Evolutionary conservation across 2,329 filamentous ascomycete species (phyloP), one percentile per base, ranked within the genome.

Genomic region (Talaromyces sp.): DNA sequence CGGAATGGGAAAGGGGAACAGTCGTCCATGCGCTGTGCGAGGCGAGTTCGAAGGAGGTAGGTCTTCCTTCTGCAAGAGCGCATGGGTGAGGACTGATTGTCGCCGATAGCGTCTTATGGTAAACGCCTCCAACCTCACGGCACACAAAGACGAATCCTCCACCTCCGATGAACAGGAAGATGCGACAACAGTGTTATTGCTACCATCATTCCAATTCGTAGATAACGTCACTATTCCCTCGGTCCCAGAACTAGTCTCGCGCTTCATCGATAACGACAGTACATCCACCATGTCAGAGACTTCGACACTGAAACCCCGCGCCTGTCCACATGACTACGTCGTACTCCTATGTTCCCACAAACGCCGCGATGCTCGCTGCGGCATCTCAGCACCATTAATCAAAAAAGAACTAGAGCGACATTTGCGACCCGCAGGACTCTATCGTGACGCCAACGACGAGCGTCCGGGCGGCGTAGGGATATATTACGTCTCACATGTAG

Each of bases 401-500:
- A 87, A 88, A 63, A 88, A 88, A 72, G 93, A 97, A 77, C 83
- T 97, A 31, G 91, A 95, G 80, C 84, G 92, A 2, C 91, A 96
- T 75, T 84, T 97, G 31, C 87, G 91, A 0, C 90, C 90, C 0
- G 81, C 93, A 4, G 92, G 91, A 0, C 79, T 97, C 13, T 91
- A 89, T 75, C 88, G 93, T 39, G 93, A 97, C 74, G 78, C 92
- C 10, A 88, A 93, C 74, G 93, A 97, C 74, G 88, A 91, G 75
- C 82, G 93, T 54, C 90, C 91, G 0, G 92, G 93, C 8, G 93
- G 93, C 9, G 92, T 93, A 1, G 93, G 91, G 1, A 91, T 97
- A 66, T 96, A 95, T 80, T 96, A 94, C 74, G 93, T 97, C 70
- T 93, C 88, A 66, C 93, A 97, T 74, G 91, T 97, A 4, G 93